Evolutionary conservation across 2,329 filamentous ascomycete species (phyloP), one percentile per base, ranked within the genome.

Genomic region (Talaromyces sp.): DNA sequence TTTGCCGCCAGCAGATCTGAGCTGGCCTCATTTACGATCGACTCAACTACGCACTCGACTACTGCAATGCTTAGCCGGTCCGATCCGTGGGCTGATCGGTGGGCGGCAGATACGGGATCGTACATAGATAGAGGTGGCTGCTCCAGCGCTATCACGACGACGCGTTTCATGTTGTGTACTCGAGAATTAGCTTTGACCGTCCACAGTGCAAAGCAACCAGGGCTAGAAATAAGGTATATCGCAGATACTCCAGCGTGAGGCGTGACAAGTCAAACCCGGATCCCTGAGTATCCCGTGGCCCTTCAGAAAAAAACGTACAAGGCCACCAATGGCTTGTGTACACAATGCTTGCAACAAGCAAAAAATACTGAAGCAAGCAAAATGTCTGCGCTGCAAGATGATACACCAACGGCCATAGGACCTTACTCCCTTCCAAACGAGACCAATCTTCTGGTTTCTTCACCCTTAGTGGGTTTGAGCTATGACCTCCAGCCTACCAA

Each of bases 51-150:
- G 22, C 27, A 31, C 27, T 33, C n/a, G 19, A 50, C 41, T 45
- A 33, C 58, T 50, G 58, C 58, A 60, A 27, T 24, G 43, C 58
- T 43, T 31, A 24, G 58, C 31, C 58, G 31, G 41, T 49, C 58
- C 58, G 58, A 50, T 60, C 58, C 58, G 58, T 8, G 5, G 31
- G 43, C 41, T 60, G 39, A 60, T 60, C 41, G 7, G 56, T 59
- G 37, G 19, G 5, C 19, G 27, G 13, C 19, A 41, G 9, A n/a
- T 10, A 31, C 27, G 27, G 27, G 27, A 31, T 31, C 27, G 31
- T 13, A 49, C 19, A 50, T 7, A 31, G 6, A 54, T 54, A 11
- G 52, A 10, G 33, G 11, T 56, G 10, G 31, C 31, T 19, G 31
- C 31, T 49, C 5, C 5, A 6, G 27, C 27, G 27, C 27, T 31